Evolutionary conservation across 129 eudicot genomes (phyloP).

Genomic region (Solidago caesia): DNA sequence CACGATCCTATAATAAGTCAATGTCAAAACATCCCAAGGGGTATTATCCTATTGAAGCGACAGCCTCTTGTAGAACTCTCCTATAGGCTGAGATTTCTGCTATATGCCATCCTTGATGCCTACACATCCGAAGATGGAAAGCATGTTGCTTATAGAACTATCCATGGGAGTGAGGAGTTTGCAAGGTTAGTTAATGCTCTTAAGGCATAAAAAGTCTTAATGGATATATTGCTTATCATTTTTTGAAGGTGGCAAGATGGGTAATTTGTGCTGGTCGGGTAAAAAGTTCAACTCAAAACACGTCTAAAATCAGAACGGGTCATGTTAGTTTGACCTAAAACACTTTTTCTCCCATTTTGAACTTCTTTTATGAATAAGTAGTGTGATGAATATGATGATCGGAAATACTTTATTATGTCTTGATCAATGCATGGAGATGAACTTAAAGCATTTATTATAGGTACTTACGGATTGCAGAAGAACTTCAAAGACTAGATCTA

Average conservation of each 20-base stretch:
- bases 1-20: constrained; percentile 66
- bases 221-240: not conserved
- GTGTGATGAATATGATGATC: no score
- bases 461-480: constrained; percentile 69
- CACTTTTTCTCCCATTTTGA: no score
- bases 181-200: constrained; percentile 53
- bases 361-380: no score
- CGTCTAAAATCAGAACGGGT: no score
- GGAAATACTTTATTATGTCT: not conserved
- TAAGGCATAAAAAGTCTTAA: constrained; percentile 1
- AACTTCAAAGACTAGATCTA: constrained; percentile 68
- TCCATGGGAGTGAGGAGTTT: constrained; percentile 77
- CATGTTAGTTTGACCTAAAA: no score
- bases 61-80: constrained; percentile 61
- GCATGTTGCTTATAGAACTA: constrained; percentile 67
- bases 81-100: constrained; percentile 52
- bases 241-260: no score
- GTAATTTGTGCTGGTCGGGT: no score
- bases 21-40: constrained; percentile 70
- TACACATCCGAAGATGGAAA: constrained; percentile 66
- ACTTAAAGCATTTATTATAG: constrained; percentile 31
- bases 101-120: constrained; percentile 60
- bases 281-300: no score
- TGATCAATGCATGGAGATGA: not conserved
- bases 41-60: constrained; percentile 60